Evolutionary conservation across 495 filamentous ascomycete species (phyloP).

Genomic region (Clohesyomyces aquaticus): DNA sequence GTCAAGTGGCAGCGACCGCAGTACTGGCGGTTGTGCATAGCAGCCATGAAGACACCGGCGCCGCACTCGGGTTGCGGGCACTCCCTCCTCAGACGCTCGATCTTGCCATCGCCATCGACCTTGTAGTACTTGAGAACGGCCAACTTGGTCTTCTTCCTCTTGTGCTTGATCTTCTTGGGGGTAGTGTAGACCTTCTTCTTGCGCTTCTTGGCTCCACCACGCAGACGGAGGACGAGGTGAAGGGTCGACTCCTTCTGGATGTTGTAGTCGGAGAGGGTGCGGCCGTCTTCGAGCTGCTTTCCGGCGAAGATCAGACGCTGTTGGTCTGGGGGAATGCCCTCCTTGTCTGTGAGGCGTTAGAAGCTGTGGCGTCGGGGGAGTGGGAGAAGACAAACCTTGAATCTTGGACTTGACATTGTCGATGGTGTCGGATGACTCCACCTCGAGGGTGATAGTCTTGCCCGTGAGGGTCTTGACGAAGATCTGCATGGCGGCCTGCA

Average conservation of each 20-base stretch:
- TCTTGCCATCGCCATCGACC: constrained; percentile 99
- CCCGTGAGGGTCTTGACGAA: constrained; percentile 99
- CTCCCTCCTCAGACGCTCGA: constrained; percentile 97
- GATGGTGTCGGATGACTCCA: constrained; percentile 99
- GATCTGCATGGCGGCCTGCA: constrained; percentile 81
- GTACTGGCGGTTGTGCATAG: constrained; percentile 99
- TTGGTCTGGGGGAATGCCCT: constrained; percentile 99
- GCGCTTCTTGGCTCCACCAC: constrained; percentile 97
- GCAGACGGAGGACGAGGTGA: constrained; percentile 96
- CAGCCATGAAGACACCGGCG: constrained; percentile 99
- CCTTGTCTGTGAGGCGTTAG: constrained; percentile 73
- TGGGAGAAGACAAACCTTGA: constrained; percentile 55
- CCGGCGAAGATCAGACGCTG: constrained; percentile 99
- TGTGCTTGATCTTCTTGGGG: constrained; percentile 99
- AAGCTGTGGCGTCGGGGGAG: background rate
- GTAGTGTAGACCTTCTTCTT: constrained; percentile 99
- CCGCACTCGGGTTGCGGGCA: constrained; percentile 95
- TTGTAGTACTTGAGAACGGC: constrained; percentile 99
- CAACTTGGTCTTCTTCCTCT: constrained; percentile 99
- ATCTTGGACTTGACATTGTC: constrained; percentile 99
- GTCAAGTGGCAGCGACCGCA: constrained; percentile 99
- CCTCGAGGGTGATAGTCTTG: constrained; percentile 99
- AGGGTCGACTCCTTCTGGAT: constrained; percentile 99
- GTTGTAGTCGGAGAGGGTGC: constrained; percentile 99
- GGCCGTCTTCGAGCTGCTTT: constrained; percentile 99